Conservation (phyloP, 2,329 filamentous ascomycete species). For the Aspergillus carbonarius region DNA sequence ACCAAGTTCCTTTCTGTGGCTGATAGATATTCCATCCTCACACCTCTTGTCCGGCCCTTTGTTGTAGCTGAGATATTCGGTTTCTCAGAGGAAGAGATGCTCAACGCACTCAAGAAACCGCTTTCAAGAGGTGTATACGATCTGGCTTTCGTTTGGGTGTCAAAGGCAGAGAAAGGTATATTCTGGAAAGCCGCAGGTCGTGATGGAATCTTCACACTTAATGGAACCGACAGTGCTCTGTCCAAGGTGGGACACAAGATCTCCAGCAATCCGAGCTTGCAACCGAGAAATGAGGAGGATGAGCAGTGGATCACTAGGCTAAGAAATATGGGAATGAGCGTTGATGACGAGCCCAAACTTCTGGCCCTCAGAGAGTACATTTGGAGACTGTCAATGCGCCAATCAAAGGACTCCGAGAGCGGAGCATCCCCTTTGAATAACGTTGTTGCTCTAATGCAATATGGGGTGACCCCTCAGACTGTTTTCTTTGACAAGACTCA, state of each 20-base stretch:
- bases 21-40: constrained; percentile 78
- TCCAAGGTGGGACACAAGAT: constrained; percentile 55
- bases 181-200: constrained; percentile 83
- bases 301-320: constrained; percentile 88
- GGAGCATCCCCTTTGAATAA: constrained; percentile 57
- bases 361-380: constrained; percentile 86
- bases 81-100: constrained; percentile 69
- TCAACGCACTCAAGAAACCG: constrained; percentile 81
- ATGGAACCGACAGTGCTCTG: constrained; percentile 56
- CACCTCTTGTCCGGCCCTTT: constrained; percentile 78
- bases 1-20: constrained; percentile 74
- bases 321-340: constrained; percentile 74
- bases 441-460: constrained; percentile 70
- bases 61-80: constrained; percentile 70
- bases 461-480: constrained; percentile 80
- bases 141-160: constrained; percentile 80
- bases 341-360: constrained; percentile 87
- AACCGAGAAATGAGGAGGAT: constrained; percentile 83
- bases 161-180: constrained; percentile 72
- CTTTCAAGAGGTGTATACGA: constrained; percentile 79
- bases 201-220: constrained; percentile 67
- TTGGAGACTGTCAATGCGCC: constrained; percentile 77
- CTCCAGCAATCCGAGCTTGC: constrained; percentile 48
- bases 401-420: constrained; percentile 52
- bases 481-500: constrained; percentile 85